Percentiles rank a stretch among this genome's conserved stretches.
phyloP scores from a whole-genome alignment of 306 rosid species.

The Lotus japonicus region DNA sequence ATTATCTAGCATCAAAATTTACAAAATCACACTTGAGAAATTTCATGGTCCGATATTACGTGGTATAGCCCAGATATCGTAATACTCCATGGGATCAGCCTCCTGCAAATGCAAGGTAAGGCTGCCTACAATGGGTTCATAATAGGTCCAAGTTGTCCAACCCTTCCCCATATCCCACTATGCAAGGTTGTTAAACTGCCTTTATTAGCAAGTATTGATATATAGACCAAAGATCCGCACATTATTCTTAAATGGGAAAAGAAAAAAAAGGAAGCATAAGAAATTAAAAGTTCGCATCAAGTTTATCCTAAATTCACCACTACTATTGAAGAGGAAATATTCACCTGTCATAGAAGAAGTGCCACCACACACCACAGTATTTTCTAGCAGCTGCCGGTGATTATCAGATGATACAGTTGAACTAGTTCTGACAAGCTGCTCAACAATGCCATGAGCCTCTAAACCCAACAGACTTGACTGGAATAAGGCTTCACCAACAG shows the following conservation, averaged over 20 bases:
- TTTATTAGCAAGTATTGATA: background rate
- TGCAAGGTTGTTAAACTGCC: background rate
- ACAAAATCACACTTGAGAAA: background rate
- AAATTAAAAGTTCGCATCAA: conserved; percentile 12
- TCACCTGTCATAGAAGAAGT: conserved; percentile 80
- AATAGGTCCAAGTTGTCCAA: too few species aligned
- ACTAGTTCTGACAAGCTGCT: conserved; percentile 88
- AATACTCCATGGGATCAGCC: too few species aligned
- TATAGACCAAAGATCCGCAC: background rate
- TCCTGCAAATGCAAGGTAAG: too few species aligned
- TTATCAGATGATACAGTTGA: conserved; percentile 88
- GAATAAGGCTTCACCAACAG: conserved; percentile 88
- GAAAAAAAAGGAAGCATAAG: background rate
- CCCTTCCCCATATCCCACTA: too few species aligned
- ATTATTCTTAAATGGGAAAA: background rate
- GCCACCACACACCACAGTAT: conserved; percentile 89
- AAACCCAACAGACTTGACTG: conserved; percentile 75
- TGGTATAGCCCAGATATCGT: background rate
- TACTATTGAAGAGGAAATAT: conserved; percentile 2
- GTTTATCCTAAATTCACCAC: background rate
- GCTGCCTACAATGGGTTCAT: too few species aligned
- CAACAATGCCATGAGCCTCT: conserved; percentile 92
- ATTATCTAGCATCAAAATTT: background rate
- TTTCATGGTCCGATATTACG: background rate
- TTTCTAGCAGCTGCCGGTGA: conserved; percentile 87